Evolutionary conservation across 1,284 basidiomycete genomes (phyloP).

Genomic region (Cryptococcus sp.): DNA sequence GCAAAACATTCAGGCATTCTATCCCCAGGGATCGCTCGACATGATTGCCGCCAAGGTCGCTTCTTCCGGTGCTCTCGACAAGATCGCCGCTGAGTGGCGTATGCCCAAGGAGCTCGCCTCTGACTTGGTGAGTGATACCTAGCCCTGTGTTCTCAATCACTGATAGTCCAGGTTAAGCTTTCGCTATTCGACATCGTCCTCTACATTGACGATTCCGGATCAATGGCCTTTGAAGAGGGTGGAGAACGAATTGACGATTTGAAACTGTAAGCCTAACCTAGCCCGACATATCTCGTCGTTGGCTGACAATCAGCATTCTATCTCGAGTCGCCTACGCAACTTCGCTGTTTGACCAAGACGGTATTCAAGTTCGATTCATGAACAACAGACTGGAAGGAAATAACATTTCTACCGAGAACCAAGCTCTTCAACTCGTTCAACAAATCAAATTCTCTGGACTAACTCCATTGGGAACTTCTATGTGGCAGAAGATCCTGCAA

Average conservation of each 20-base stretch:
- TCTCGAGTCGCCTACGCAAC: slow-evolving; percentile 49
- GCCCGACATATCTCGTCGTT: too few relatives aligned
- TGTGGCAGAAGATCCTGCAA: slow-evolving; percentile 50
- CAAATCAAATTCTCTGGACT: slow-evolving; percentile 52
- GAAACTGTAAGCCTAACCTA: slow-evolving; percentile 35
- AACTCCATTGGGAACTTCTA: slow-evolving; percentile 48
- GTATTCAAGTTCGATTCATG: slow-evolving; percentile 51
- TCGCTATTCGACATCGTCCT: slow-evolving; percentile 47
- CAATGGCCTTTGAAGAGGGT: slow-evolving; percentile 48
- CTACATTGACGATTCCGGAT: slow-evolving; percentile 49
- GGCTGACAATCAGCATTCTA: slow-evolving; percentile 26
- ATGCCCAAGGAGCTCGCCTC: slow-evolving; percentile 49
- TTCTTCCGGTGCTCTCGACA: slow-evolving; percentile 43
- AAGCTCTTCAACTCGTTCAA: slow-evolving; percentile 44
- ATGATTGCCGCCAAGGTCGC: slow-evolving; percentile 48
- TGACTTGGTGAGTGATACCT: slow-evolving; percentile 35
- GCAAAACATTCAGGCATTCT: slow-evolving; percentile 51
- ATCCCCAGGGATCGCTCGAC: slow-evolving; percentile 48
- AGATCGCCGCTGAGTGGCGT: slow-evolving; percentile 48
- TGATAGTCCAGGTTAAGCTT: slow-evolving; percentile 34
- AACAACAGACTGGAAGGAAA: slow-evolving; percentile 50
- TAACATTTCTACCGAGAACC: slow-evolving; percentile 46
- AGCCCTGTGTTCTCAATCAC: not conserved
- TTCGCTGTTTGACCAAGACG: slow-evolving; percentile 51
- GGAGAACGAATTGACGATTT: slow-evolving; percentile 49